Conservation (phyloP, 1,284 basidiomycete species). For the Ganoderma lingzhi region DNA sequence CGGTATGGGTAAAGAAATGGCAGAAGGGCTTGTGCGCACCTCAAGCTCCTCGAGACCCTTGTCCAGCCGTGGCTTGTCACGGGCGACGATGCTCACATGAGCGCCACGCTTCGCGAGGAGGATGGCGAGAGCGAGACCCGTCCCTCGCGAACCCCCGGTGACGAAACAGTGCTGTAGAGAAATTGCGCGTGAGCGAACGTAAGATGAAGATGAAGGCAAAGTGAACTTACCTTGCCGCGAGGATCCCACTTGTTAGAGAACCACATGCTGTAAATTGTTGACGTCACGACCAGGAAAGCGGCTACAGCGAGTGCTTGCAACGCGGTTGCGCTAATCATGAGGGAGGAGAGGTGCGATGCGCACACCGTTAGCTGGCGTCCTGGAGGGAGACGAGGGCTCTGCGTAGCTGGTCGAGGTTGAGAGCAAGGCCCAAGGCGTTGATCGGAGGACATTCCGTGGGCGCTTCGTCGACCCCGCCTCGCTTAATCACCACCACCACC, state of each 20-base stretch:
- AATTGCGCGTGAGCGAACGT: not conserved
- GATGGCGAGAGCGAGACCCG: constrained; percentile 79
- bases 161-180: constrained; percentile 74
- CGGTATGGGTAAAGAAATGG: not conserved
- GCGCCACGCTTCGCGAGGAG: constrained; percentile 76
- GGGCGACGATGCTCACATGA: constrained; percentile 84
- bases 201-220: not conserved
- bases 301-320: not conserved
- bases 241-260: constrained; percentile 11
- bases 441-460: not conserved
- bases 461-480: not conserved
- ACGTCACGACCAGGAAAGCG: not conserved
- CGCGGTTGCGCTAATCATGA: not conserved
- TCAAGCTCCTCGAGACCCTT: constrained; percentile 70
- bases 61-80: constrained; percentile 67
- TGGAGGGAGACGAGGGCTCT: not conserved
- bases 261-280: constrained; percentile 2
- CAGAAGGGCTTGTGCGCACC: constrained; percentile 49
- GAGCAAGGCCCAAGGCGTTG: not conserved
- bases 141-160: constrained; percentile 84
- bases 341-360: not conserved
- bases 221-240: constrained; percentile 6
- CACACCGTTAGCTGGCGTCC: not conserved
- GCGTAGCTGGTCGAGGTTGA: not conserved
- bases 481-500: too few species aligned